Percentiles rank a stretch among this genome's conserved stretches.
Evolutionary conservation across 768 basidiomycete species (phyloP).

Genomic region (Pulveroboletus sp.): DNA sequence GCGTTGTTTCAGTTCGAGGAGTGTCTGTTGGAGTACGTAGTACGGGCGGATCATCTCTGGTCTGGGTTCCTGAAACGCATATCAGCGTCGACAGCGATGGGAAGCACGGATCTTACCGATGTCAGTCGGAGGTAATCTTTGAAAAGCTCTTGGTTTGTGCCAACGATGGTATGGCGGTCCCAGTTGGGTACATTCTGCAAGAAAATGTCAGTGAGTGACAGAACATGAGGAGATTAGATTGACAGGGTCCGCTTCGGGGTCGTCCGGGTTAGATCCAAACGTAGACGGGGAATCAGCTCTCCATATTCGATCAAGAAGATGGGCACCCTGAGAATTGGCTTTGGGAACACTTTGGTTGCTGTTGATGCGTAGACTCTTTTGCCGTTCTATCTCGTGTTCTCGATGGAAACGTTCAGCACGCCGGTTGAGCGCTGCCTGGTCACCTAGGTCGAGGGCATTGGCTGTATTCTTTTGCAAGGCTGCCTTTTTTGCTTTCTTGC

Average conservation of each 20-base stretch:
- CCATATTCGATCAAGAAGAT: slow-evolving; percentile 48
- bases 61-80: slow-evolving; percentile 77
- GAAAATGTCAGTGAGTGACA: slow-evolving; percentile 7
- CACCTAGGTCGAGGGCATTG: slow-evolving; percentile 50
- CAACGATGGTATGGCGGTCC: slow-evolving; percentile 95
- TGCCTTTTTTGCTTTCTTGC: slow-evolving; percentile 61
- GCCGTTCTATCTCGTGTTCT: slow-evolving; percentile 84
- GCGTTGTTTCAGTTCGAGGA: slow-evolving; percentile 80
- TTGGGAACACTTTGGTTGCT: slow-evolving; percentile 36
- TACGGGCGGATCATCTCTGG: slow-evolving; percentile 93
- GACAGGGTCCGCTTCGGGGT: slow-evolving; percentile 73
- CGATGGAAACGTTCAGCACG: slow-evolving; percentile 89
- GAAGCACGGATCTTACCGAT: slow-evolving; percentile 49
- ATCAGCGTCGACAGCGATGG: slow-evolving; percentile 3
- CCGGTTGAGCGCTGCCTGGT: slow-evolving; percentile 66
- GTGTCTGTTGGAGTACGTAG: slow-evolving; percentile 76
- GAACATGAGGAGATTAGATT: slow-evolving; percentile 23
- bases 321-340: slow-evolving; percentile 48
- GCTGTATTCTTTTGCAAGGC: slow-evolving; percentile 40
- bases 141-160: slow-evolving; percentile 84
- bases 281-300: slow-evolving; percentile 49
- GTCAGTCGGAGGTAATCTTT: slow-evolving; percentile 96
- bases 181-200: slow-evolving; percentile 91
- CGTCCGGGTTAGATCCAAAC: slow-evolving; percentile 48
- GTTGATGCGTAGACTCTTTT: slow-evolving; percentile 42